Percentiles rank a stretch among this genome's conserved stretches.
These are phyloP conservation scores for Schizochytrium sp. DNA, from an alignment of 108 stramenopile genomes.

Conservation along the genomic window DNA sequence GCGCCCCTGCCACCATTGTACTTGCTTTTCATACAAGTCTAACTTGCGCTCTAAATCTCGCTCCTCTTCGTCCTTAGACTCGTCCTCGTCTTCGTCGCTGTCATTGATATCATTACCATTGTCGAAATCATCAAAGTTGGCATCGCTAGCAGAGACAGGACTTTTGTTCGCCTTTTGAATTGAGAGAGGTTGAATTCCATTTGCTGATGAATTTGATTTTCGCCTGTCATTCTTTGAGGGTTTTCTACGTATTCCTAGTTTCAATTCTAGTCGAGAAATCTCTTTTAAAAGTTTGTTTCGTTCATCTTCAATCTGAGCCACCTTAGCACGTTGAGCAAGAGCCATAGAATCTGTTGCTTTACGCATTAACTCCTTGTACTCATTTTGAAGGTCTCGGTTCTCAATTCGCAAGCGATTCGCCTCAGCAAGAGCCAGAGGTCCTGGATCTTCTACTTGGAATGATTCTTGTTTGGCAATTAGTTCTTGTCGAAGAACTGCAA, in stretches of 20 bases:
- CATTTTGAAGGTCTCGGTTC: constrained; percentile 6
- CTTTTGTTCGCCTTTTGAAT: not conserved
- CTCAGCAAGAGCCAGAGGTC: not conserved
- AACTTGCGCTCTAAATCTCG: not conserved
- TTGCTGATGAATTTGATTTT: not conserved
- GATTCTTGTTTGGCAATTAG: not conserved
- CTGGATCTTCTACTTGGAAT: not conserved
- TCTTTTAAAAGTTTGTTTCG: not conserved
- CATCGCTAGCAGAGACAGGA: not conserved
- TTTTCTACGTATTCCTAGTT: not conserved
- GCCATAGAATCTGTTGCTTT: constrained; percentile 23
- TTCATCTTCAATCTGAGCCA: constrained; percentile 15
- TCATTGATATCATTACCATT: constrained; percentile 9
- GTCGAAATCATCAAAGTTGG: not conserved
- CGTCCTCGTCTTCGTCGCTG: not conserved
- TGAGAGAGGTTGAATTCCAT: not conserved
- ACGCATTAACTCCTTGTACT: not conserved
- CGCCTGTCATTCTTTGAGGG: not conserved
- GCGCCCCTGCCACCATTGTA: constrained; percentile 50
- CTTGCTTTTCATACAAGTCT: not conserved
- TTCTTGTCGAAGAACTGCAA: not conserved
- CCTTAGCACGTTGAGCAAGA: not conserved
- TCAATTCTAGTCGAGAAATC: not conserved
- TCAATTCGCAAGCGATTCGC: not conserved
- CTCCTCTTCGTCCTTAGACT: constrained; percentile 32